Conservation (phyloP, 192 early-diverging fungal species). For the Linnemannia exigua region DNA sequence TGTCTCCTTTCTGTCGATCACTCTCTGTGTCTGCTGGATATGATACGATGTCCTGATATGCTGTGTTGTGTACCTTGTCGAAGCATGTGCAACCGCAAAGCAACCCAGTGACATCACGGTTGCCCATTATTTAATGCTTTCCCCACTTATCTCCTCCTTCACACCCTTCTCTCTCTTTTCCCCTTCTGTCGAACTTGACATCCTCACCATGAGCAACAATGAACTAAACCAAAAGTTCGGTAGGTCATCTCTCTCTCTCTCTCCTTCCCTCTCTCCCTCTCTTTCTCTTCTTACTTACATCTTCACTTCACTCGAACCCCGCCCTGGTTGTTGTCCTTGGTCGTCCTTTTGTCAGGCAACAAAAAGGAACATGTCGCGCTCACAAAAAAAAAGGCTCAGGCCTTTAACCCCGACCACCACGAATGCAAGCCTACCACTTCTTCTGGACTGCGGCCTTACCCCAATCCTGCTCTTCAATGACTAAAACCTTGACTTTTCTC, state of each 20-base stretch:
- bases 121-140: not conserved
- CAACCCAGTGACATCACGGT: not conserved
- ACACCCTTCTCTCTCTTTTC: not conserved
- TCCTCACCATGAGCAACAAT: constrained; percentile 37
- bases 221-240: constrained; percentile 43
- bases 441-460: not conserved
- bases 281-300: not conserved
- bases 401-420: not conserved
- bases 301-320: not conserved
- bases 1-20: not conserved
- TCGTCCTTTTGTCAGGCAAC: not conserved
- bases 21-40: not conserved
- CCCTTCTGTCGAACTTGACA: not conserved
- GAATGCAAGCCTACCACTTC: not conserved
- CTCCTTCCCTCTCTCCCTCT: not conserved
- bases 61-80: not conserved
- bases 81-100: not conserved
- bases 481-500: not conserved
- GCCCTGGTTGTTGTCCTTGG: not conserved
- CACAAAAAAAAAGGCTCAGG: not conserved
- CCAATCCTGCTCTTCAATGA: no score
- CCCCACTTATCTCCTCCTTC: not conserved
- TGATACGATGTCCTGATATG: not conserved
- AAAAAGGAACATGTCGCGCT: not conserved
- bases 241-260: constrained; percentile 12